Evolutionary conservation across 2,329 filamentous ascomycete species (phyloP), one percentile per base, ranked within the genome.

Genomic region (Alternaria panax): DNA sequence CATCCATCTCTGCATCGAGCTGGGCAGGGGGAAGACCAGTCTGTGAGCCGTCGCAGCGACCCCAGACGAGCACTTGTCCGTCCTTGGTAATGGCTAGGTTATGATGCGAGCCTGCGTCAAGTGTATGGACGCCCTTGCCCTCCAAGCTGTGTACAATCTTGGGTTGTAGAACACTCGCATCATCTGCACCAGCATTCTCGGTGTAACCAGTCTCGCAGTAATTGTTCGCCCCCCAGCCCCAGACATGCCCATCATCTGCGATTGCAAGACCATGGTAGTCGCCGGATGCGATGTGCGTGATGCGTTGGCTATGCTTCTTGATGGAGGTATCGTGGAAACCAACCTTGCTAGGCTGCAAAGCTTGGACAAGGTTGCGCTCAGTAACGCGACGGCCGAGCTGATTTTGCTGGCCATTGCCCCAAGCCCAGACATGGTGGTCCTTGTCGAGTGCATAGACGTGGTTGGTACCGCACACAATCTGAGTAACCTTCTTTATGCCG

Each of bases 141-240:
- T 83, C 82, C 8, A 97, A 84, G 5, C 84, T 84, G 8, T 86
- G 80, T 25, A 97, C 86, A 51, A 90, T 80, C 41, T 86, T 87
- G 4, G 78, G 75, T 3, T 92, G 91, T 66, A 87, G 86, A 51
- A 96, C 85, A 62, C 90, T 87, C 32, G 89, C 89, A 65, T 90
- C 88, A 52, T 90, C 87, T 58, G 89, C 86, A 30, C 88, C 89
- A 14, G 86, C 88, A 54, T 84, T 83, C 42, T 87, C 84, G 16
- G 83, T 81, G 59, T 90, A 84, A 34, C 90, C 92, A 16, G 91
- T 91, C 80, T 96, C 90, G 63, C 90, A 91, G 77, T 91, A 96
- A 79, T 91, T 93, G 84, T 96, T 96, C 28, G 94, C 82, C 24
- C 93, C 92, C 92, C 92, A 96, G 0, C 88, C 86, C 79, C 88